These are phyloP conservation scores for Dothistroma septosporum DNA, from an alignment of 2,329 filamentous ascomycete species.

Conservation along the genomic window DNA sequence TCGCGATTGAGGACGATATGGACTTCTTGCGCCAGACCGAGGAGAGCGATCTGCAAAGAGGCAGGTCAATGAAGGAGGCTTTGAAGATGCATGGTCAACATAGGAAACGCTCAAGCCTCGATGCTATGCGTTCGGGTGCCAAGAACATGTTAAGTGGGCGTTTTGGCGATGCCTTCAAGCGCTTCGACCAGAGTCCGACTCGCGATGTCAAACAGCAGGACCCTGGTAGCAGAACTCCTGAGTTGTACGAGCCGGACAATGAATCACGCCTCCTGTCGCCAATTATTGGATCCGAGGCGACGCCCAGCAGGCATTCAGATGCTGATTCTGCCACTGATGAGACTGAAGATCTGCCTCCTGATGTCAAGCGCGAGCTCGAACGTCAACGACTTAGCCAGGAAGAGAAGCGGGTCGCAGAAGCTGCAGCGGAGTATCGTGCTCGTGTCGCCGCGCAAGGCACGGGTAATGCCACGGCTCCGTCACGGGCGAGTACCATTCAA, in stretches of 20 bases:
- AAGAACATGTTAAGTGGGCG: conserved; percentile 82
- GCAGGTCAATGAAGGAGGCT: conserved; percentile 11
- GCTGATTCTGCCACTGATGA: conserved; percentile 57
- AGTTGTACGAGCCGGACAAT: conserved; percentile 19
- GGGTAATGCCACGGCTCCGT: conserved; percentile 50
- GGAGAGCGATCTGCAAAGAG: conserved; percentile 47
- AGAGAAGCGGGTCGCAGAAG: conserved; percentile 82
- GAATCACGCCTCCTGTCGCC: conserved; percentile 54
- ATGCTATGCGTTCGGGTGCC: conserved; percentile 53
- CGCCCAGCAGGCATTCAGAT: conserved; percentile 54
- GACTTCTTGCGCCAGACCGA: conserved; percentile 79
- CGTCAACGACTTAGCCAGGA: conserved; percentile 76
- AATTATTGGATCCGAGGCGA: conserved; percentile 71
- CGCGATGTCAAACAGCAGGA: conserved; percentile 14
- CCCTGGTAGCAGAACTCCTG: conserved; percentile 18
- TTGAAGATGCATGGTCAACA: conserved; percentile 55
- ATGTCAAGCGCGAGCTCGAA: conserved; percentile 86
- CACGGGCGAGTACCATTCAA: conserved; percentile 79
- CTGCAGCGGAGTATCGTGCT: conserved; percentile 81
- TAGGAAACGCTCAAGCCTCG: conserved; percentile 68
- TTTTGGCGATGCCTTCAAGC: conserved; percentile 90
- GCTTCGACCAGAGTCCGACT: conserved; percentile 62
- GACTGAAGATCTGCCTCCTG: conserved; percentile 70
- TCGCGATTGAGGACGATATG: conserved; percentile 71
- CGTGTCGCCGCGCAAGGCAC: conserved; percentile 63